Evolutionary conservation across 2,329 filamentous ascomycete genomes (phyloP).

Genomic region (Phoma sp.): DNA sequence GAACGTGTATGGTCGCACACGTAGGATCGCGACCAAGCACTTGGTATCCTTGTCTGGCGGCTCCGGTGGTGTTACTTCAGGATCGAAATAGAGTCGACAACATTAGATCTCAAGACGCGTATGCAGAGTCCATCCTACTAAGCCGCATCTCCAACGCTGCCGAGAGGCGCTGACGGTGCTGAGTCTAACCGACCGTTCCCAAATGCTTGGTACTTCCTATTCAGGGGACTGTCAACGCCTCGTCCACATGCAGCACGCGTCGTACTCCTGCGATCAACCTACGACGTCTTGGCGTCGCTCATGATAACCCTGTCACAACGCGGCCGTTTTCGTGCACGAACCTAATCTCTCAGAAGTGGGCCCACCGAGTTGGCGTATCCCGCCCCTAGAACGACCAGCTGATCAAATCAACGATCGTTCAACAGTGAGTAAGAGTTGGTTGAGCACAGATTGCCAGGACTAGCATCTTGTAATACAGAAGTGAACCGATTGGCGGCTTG

Average conservation of each 20-base stretch:
- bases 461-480: constrained; percentile 4
- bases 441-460: constrained; percentile 1
- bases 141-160: not conserved
- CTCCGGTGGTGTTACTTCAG: not conserved
- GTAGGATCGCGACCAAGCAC: constrained; percentile 1
- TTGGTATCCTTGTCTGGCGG: constrained; percentile 9
- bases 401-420: constrained; percentile 10
- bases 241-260: constrained; percentile 11
- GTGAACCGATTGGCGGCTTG: not conserved
- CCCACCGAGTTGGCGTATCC: constrained; percentile 10
- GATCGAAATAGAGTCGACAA: not conserved
- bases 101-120: constrained; percentile 2
- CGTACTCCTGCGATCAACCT: constrained; percentile 12
- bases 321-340: constrained; percentile 13
- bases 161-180: constrained; percentile 2
- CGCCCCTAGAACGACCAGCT: constrained; percentile 9
- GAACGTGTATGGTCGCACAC: not conserved
- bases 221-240: not conserved
- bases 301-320: constrained; percentile 16
- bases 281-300: constrained; percentile 20
- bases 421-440: constrained; percentile 8
- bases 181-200: not conserved
- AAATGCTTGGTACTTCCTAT: not conserved
- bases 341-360: constrained; percentile 16
- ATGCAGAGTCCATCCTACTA: constrained; percentile 4